Evolutionary conservation across 2,329 filamentous ascomycete genomes (phyloP).

Genomic region (Talaromyces pinophilus): DNA sequence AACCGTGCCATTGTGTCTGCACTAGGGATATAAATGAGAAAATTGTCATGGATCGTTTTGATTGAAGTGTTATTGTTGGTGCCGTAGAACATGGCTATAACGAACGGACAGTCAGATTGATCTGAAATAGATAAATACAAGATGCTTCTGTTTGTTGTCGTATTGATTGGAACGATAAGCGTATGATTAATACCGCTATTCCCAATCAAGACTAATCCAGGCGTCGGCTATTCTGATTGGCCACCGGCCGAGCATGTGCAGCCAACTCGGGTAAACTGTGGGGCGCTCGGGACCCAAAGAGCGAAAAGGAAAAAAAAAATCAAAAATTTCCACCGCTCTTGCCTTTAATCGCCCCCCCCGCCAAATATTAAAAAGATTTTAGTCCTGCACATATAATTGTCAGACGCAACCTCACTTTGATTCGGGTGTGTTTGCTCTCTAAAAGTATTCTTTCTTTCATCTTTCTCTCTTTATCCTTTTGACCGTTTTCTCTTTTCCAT

Average conservation of each 20-base stretch:
- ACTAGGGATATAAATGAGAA: background rate
- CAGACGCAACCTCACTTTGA: slow-evolving; percentile 11
- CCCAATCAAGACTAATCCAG: background rate
- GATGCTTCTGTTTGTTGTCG: background rate
- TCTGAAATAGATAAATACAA: no score
- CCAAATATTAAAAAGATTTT: slow-evolving; percentile 26
- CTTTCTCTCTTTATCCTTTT: slow-evolving; percentile 20
- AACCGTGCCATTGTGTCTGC: background rate
- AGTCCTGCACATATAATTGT: slow-evolving; percentile 21
- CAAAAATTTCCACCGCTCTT: slow-evolving; percentile 15
- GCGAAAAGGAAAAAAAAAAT: slow-evolving; percentile 6
- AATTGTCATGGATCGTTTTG: background rate
- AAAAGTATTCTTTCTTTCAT: slow-evolving; percentile 22
- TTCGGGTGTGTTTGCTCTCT: slow-evolving; percentile 11
- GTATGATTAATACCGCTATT: background rate
- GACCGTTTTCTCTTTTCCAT: slow-evolving; percentile 30
- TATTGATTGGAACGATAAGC: background rate
- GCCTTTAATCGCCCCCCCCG: slow-evolving; percentile 25
- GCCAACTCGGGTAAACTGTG: slow-evolving; percentile 6
- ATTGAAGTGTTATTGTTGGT: no score
- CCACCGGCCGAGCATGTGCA: background rate
- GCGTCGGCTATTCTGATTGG: background rate
- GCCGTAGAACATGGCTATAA: background rate
- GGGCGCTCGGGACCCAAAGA: background rate
- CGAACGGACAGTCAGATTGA: background rate